A percentile compares a stretch with the other conserved stretches of the same genome.
Conservation (phyloP, 2,329 filamentous ascomycete genomes). For the Botrytis fragariae region DNA sequence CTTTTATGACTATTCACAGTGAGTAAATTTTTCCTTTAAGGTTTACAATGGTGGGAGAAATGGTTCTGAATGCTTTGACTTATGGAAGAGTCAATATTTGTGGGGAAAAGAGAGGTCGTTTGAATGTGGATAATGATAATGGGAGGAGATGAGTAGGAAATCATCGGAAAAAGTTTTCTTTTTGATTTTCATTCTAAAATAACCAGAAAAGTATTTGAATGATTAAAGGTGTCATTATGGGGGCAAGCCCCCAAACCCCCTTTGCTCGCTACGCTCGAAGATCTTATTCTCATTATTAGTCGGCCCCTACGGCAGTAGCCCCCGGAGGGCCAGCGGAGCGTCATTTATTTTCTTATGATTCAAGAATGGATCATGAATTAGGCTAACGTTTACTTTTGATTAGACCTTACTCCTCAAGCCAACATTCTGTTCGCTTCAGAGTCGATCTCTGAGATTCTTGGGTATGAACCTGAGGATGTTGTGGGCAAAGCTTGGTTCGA, state of each 20-base stretch:
- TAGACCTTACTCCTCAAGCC: slow-evolving; percentile 72
- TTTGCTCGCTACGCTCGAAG: background rate
- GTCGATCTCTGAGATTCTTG: slow-evolving; percentile 79
- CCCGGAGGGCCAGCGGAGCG: background rate
- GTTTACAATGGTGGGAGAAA: background rate
- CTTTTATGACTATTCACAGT: slow-evolving; percentile 91
- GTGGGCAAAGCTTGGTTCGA: slow-evolving; percentile 77
- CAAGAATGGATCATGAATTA: slow-evolving; percentile 19
- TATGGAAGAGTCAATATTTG: background rate
- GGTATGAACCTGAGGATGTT: slow-evolving; percentile 73
- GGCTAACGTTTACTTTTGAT: slow-evolving; percentile 24
- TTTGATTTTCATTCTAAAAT: background rate
- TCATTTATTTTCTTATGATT: slow-evolving; percentile 10
- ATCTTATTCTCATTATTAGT: background rate
- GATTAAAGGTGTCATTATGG: background rate
- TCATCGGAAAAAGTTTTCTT: background rate
- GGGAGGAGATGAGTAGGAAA: background rate
- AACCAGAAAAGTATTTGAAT: background rate
- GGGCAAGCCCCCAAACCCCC: background rate
- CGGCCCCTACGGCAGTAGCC: background rate
- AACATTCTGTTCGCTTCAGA: slow-evolving; percentile 81
- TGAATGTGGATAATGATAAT: background rate
- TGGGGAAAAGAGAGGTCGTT: background rate
- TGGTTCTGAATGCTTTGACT: background rate
- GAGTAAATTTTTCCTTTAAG: slow-evolving; percentile 40